phyloP scores from a whole-genome alignment of 2,329 filamentous ascomycete species.

The Alternaria novae-zelandiae region DNA sequence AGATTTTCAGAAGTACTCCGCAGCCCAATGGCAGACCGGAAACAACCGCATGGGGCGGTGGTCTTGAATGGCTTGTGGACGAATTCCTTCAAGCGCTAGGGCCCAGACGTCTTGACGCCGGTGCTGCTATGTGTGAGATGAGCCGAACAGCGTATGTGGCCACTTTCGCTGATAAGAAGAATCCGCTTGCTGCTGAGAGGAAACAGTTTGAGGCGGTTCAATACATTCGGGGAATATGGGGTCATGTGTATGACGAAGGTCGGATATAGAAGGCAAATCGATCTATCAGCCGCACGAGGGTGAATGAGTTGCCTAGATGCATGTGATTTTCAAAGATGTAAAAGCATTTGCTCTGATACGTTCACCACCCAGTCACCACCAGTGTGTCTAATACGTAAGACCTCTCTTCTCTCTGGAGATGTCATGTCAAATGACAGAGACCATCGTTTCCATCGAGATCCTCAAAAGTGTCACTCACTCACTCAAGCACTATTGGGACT shows the following conservation, averaged over 20 bases:
- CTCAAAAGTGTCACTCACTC: background rate
- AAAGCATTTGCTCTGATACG: background rate
- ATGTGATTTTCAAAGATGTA: background rate
- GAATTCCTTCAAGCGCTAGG: background rate
- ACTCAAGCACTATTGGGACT: background rate
- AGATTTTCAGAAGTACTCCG: constrained; percentile 3
- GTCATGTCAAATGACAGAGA: background rate
- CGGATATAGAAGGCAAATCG: background rate
- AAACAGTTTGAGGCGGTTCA: background rate
- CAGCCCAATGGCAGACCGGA: constrained; percentile 7
- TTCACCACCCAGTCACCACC: background rate
- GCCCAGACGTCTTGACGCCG: background rate
- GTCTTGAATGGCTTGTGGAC: background rate
- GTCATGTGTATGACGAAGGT: background rate
- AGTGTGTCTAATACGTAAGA: background rate
- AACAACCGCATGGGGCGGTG: constrained; percentile 21
- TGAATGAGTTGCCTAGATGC: background rate
- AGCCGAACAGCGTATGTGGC: background rate
- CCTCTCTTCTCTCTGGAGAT: background rate
- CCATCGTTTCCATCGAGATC: background rate
- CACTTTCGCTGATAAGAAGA: background rate
- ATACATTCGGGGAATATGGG: background rate
- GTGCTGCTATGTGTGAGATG: background rate
- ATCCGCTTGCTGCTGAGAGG: constrained; percentile 3
- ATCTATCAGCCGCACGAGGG: background rate